These are phyloP conservation scores for Filobasidium floriforme DNA, from an alignment of 768 basidiomycete species.

Conservation along the genomic window DNA sequence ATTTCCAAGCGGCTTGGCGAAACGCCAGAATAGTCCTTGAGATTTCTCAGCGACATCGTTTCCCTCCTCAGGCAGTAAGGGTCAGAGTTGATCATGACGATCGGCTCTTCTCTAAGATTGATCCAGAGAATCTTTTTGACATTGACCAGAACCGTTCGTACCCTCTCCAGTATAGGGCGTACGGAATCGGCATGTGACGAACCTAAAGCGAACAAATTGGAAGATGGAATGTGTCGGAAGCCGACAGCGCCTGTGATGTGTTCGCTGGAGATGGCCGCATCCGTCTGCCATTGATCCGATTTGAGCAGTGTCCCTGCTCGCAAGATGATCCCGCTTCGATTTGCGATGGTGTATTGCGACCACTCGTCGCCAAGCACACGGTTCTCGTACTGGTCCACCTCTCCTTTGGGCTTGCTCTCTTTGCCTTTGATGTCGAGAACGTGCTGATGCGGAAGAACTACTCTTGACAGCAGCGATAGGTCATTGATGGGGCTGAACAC, in stretches of 20 bases:
- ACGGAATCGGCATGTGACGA: slow-evolving; percentile 88
- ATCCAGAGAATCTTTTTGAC: slow-evolving; percentile 74
- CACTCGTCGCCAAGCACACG: slow-evolving; percentile 91
- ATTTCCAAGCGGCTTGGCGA: slow-evolving; percentile 80
- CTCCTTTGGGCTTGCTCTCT: slow-evolving; percentile 49
- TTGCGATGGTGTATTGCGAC: slow-evolving; percentile 87
- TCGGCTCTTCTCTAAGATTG: slow-evolving; percentile 65
- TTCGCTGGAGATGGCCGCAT: slow-evolving; percentile 37
- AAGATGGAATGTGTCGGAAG: slow-evolving; percentile 73
- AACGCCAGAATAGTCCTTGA: slow-evolving; percentile 97
- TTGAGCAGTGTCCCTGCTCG: slow-evolving; percentile 82
- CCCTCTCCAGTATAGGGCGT: slow-evolving; percentile 61
- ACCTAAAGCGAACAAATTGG: slow-evolving; percentile 81
- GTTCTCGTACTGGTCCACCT: slow-evolving; percentile 64
- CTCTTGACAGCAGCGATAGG: slow-evolving; percentile 65
- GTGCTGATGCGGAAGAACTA: slow-evolving; percentile 15
- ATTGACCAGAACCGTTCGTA: slow-evolving; percentile 57
- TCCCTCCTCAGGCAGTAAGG: slow-evolving; percentile 82
- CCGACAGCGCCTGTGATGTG: slow-evolving; percentile 89
- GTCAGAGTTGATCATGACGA: slow-evolving; percentile 65
- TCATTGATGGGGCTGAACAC: slow-evolving; percentile 91
- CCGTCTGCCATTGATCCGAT: slow-evolving; percentile 77
- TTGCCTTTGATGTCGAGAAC: background rate
- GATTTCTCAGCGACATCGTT: slow-evolving; percentile 77
- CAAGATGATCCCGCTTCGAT: slow-evolving; percentile 87